Base-by-base conservation (phyloP, 1,284 basidiomycete genomes). In the Irpex lacteus region DNA sequence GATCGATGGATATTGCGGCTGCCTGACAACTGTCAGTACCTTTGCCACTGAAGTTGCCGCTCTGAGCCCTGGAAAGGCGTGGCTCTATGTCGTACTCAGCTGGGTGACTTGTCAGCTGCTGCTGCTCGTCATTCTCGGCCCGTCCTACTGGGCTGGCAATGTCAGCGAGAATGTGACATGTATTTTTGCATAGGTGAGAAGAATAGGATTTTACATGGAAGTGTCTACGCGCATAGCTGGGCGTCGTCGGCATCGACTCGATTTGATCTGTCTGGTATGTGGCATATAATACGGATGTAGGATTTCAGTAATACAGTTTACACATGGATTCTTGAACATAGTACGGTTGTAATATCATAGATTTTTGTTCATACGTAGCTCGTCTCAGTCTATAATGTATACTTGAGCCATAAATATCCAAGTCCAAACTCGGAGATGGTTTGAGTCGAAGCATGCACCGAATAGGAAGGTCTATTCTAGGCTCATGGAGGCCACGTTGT, bases 1-100 rank as follows among this genome's bases (percentile, higher is more conserved):
- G 34, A 81, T 84, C 38, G 93, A 98, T 72, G 98, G 98, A 2
- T 98, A 96, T 73, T 98, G 96, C 73, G 98, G 96, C 6, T 96
- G 95, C 76, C 80, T 99, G 68, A 96, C 91, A 3, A 99, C 98
- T 0, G 85, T 99, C 66, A 96, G 93, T 76, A 99, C 96, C 9
- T 97, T 98, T 73, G 91, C 88, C 1, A 89, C 90, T 3, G 98
- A 99, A 75, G 76, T 94, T 38, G 76, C 81, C 5, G 84, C 85
- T 3, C 77, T 98, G 60, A 79, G 78, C 56, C 75, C 81, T 9
- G 75, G 81, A 71, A 84, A 82, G 69, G 85, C 85, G 34, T 87
- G 84, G 79, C 70, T 86, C 44, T 98, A 98, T 74, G 86, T 85
- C 19, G 67, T 83, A 2, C 71, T 86, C 49, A 96, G 92, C 70